Percentiles rank a stretch among this genome's conserved stretches.
Evolutionary conservation across 371 early-diverging fungal genomes (phyloP).

Genomic region (Pancytospora epiphaga): DNA sequence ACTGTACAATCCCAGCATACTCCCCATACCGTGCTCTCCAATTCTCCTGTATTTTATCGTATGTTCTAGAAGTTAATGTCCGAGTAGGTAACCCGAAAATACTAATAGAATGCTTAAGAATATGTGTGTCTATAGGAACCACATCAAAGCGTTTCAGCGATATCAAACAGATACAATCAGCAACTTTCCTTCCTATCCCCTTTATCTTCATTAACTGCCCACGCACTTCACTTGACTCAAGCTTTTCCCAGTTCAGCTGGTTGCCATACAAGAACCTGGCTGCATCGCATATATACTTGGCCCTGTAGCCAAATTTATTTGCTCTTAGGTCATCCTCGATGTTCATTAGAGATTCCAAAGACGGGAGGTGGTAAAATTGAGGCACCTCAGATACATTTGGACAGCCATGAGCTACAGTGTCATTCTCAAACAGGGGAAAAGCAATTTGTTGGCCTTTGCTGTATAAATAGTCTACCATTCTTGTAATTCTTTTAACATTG

Average conservation of each 20-base stretch:
- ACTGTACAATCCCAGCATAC: constrained; percentile 51
- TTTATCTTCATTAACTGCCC: constrained; percentile 25
- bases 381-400: constrained; percentile 26
- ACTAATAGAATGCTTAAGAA: constrained; percentile 60
- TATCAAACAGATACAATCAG: constrained; percentile 79
- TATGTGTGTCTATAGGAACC: constrained; percentile 85
- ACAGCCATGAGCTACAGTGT: background rate
- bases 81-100: constrained; percentile 22
- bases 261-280: constrained; percentile 50
- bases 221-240: background rate
- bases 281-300: constrained; percentile 70
- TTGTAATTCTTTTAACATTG: constrained; percentile 77
- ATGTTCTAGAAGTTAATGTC: background rate
- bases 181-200: constrained; percentile 78
- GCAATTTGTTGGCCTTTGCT: background rate
- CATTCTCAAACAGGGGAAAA: background rate
- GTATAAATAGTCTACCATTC: constrained; percentile 66
- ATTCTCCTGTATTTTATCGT: constrained; percentile 33
- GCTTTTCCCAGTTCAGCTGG: background rate
- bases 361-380: constrained; percentile 61
- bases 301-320: constrained; percentile 83
- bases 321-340: constrained; percentile 63
- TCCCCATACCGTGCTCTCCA: constrained; percentile 43
- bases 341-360: constrained; percentile 61
- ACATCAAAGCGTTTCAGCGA: constrained; percentile 69